Conservation (phyloP, 2,329 filamentous ascomycete genomes). For the Didymella pomorum region DNA sequence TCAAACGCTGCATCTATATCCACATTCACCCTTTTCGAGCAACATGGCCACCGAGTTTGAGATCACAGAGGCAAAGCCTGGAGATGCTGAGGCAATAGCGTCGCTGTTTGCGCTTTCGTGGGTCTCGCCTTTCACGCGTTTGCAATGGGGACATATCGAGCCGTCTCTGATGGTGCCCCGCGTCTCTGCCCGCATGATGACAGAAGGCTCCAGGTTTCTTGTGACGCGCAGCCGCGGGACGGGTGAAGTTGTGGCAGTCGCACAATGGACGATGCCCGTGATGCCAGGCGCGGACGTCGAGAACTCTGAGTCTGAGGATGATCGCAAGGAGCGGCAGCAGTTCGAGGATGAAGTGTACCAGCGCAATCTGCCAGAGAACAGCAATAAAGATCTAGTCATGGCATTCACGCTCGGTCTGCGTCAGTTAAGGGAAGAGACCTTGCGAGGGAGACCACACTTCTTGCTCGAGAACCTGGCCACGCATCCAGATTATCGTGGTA, state of each 20-base stretch:
- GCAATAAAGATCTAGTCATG: slow-evolving; percentile 40
- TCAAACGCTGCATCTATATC: too few relatives aligned
- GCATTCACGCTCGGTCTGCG: slow-evolving; percentile 29
- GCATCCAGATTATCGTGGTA: slow-evolving; percentile 33
- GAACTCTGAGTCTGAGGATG: slow-evolving; percentile 23
- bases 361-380: slow-evolving; percentile 28
- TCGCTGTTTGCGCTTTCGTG: slow-evolving; percentile 37
- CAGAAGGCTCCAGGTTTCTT: slow-evolving; percentile 17
- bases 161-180: slow-evolving; percentile 31
- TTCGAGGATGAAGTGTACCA: slow-evolving; percentile 36
- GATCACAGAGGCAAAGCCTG: slow-evolving; percentile 21
- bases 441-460: slow-evolving; percentile 28
- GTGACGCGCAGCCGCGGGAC: slow-evolving; percentile 24
- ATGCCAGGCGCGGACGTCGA: background rate
- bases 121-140: slow-evolving; percentile 36
- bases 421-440: slow-evolving; percentile 21
- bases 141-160: slow-evolving; percentile 41
- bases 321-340: slow-evolving; percentile 32
- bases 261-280: slow-evolving; percentile 37
- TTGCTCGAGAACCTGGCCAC: slow-evolving; percentile 42
- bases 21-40: background rate
- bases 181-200: slow-evolving; percentile 31
- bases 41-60: slow-evolving; percentile 4
- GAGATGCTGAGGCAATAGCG: slow-evolving; percentile 33
- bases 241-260: slow-evolving; percentile 31